Evolutionary conservation across 192 early-diverging fungal species (phyloP), one percentile per base, ranked within the genome.

Genomic region (Coemansia sp.): DNA sequence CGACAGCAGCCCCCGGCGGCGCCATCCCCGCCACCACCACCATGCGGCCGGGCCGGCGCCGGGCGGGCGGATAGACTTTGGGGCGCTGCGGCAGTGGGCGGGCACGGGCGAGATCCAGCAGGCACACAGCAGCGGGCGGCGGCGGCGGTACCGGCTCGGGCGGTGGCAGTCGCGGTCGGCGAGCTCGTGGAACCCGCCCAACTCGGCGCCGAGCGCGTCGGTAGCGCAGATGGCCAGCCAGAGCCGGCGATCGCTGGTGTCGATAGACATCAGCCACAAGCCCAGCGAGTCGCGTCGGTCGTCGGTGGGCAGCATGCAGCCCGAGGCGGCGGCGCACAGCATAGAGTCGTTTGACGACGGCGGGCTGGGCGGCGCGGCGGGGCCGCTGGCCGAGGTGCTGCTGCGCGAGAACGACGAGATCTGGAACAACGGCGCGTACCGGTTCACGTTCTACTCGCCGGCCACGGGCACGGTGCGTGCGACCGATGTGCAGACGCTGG

Each of bases 371-470:
- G 17, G 29, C 15, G 55, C 47, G 17, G 23, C 19, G 12, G 72
- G 72, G 0, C 66, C 72, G 53, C 47, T 75, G 61, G 53, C 72
- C 12, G 61, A 75, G 57, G 40, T 70, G 47, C 60, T 70, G 44
- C 30, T 70, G 32, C 53, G 39, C 15, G 72, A 75, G 41, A 66
- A 77, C 36, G 67, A 70, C 46, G 67, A 70, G 55, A 77, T 70
- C 19, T 79, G 71, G 64, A 69, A 66, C 55, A 64, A 79, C 52
- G 22, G 44, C 22, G 46, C 44, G 3, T 81, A 71, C 55, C 69
- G 88, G 26, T 90, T 82, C 54, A 85, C 81, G 2, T 85, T 85
- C 46, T 90, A 86, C 61, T 84, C 83, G 43, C 79, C 81, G 1
- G 70, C 61, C 11, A 81, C 80, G 6, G 86, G 85, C 14, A 81